Evolutionary conservation across 2,329 filamentous ascomycete genomes (phyloP).

Genomic region (Exserohilum turcica): DNA sequence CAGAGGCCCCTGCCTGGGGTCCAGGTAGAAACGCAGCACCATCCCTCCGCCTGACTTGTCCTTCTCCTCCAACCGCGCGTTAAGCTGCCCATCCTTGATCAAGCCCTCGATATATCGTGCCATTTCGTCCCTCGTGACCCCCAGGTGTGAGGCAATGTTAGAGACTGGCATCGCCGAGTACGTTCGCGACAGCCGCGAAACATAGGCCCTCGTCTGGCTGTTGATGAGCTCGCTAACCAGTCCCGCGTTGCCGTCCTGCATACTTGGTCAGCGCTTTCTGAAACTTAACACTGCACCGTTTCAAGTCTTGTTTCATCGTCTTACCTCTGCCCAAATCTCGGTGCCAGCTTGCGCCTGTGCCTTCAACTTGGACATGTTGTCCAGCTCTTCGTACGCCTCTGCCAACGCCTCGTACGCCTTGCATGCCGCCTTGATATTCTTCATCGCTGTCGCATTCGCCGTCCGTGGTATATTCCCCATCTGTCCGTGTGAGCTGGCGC

Average conservation of each 20-base stretch:
- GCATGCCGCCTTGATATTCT: constrained; percentile 62
- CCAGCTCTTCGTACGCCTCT: constrained; percentile 64
- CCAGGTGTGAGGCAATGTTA: constrained; percentile 58
- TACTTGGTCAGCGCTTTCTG: constrained; percentile 23
- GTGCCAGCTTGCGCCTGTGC: constrained; percentile 66
- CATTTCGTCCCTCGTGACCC: constrained; percentile 57
- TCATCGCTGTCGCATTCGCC: constrained; percentile 59
- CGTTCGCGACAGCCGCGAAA: constrained; percentile 72
- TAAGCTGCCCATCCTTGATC: constrained; percentile 57
- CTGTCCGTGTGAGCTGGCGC: constrained; percentile 39
- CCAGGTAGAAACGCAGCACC: constrained; percentile 60
- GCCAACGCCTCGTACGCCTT: constrained; percentile 75
- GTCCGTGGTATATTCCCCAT: constrained; percentile 61
- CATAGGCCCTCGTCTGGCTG: constrained; percentile 75
- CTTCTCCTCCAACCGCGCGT: constrained; percentile 56
- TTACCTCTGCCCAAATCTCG: constrained; percentile 64
- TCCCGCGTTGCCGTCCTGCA: constrained; percentile 70
- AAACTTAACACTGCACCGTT: constrained; percentile 12
- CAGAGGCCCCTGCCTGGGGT: constrained; percentile 44
- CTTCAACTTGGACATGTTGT: constrained; percentile 60
- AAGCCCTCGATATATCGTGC: constrained; percentile 60
- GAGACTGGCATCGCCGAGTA: constrained; percentile 68
- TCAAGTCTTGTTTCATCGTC: constrained; percentile 28
- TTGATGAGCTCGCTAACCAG: constrained; percentile 72
- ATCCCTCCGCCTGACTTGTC: constrained; percentile 47